Base-by-base conservation (phyloP, 1,284 basidiomycete species). In the Neonothopanus nambi region DNA sequence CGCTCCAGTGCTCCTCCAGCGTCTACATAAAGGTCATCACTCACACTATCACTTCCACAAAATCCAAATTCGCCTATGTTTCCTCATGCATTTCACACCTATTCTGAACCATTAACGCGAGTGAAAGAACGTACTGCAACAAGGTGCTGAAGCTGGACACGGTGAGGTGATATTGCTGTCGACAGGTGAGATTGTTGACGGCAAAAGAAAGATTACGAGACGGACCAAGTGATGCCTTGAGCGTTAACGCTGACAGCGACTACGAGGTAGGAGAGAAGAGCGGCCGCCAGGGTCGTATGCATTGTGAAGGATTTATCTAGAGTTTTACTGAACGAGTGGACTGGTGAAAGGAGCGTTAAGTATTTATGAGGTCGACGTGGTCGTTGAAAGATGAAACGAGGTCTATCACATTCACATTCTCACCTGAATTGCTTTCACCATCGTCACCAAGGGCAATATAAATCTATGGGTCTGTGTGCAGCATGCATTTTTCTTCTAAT, bases 21-120 rank as follows among this genome's bases (percentile, higher is more conserved):
- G n/a, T n/a, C n/a, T n/a, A n/a, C n/a, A n/a, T n/a, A n/a, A 28
- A 28, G n/a, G 13, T 24, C 12, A 13, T n/a, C 17, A 66, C 75
- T 50, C 59, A 84, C 83, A 48, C 70, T 66, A 42, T 76, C 84
- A 15, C 67, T 71, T 5, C 87, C 86, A 63, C 89, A 91, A 63
- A 82, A 91, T 3, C 89, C 88, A 59, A 80, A 89, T 75, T 89
- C 82, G 64, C 86, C 87, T 85, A 51, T 11, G 50, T 45, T 30
- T 17, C 57, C 38, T 52, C 28, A 33, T 53, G 17, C 43, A 43
- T 35, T 12, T 47, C 44, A 44, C 28, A 33, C 28, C 17, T 42
- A 33, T 42, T 26, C 18, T 26, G 35, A 23, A 11, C 5, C 5
- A 28, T 28, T 43, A 36, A 36, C 13, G 7, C 17, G n/a, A 17